Evolutionary conservation across 768 basidiomycete species (phyloP).

Genomic region (Phylloporus sp.): DNA sequence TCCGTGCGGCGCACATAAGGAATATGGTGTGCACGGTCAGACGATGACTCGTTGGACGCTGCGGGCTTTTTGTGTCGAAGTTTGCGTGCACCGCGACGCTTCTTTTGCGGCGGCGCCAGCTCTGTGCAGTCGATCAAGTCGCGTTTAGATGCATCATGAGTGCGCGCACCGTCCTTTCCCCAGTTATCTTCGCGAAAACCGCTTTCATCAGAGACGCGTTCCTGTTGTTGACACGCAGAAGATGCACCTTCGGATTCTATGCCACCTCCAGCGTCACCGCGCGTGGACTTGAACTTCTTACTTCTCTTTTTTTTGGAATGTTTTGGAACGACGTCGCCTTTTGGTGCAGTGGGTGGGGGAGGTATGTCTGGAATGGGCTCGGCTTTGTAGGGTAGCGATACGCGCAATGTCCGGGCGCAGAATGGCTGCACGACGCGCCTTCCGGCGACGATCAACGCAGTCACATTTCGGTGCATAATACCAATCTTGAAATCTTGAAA

Average conservation of each 20-base stretch:
- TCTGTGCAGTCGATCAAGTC: neutral
- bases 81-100: neutral
- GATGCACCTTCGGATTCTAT: neutral
- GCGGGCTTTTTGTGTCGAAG: slow-evolving; percentile 2
- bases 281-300: slow-evolving; percentile 8
- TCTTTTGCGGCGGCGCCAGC: slow-evolving; percentile 12
- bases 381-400: neutral
- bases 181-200: slow-evolving; percentile 16
- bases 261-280: neutral
- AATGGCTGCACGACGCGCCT: slow-evolving; percentile 17
- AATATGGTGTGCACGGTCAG: slow-evolving; percentile 12
- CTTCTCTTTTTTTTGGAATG: neutral
- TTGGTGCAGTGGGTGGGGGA: neutral
- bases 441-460: slow-evolving; percentile 13
- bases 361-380: neutral
- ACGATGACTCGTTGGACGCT: neutral
- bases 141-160: neutral
- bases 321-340: neutral
- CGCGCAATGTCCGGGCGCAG: slow-evolving; percentile 7
- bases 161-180: slow-evolving; percentile 24
- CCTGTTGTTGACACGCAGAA: neutral
- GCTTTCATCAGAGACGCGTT: neutral
- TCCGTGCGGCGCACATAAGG: slow-evolving; percentile 27
- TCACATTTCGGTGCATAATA: slow-evolving; percentile 4
- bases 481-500: too few relatives aligned